These are phyloP conservation scores for Corchorus olitorius DNA, from an alignment of 345 rosid genomes.

Conservation along the genomic window DNA sequence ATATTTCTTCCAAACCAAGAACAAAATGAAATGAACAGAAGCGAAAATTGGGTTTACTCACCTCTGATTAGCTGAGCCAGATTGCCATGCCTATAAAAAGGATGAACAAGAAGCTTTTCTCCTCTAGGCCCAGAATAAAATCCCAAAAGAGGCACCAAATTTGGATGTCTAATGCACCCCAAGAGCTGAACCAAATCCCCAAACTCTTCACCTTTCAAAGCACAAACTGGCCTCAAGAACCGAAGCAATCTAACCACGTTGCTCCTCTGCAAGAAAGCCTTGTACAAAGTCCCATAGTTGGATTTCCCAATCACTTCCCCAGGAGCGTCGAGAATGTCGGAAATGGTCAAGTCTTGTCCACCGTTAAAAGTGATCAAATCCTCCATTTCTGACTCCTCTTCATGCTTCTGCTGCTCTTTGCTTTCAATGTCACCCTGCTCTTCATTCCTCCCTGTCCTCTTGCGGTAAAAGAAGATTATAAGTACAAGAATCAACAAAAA, in stretches of 20 bases:
- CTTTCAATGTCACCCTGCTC: conserved; percentile 41
- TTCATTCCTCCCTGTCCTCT: conserved; percentile 18
- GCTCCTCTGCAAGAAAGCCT: conserved; percentile 66
- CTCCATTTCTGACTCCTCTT: conserved; percentile 41
- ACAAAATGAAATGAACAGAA: not conserved
- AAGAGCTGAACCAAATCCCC: conserved; percentile 49
- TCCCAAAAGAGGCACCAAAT: conserved; percentile 86
- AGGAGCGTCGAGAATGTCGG: conserved; percentile 89
- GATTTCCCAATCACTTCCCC: conserved; percentile 97
- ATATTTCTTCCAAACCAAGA: conserved; percentile 15
- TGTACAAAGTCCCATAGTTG: conserved; percentile 81
- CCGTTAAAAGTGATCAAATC: conserved; percentile 66
- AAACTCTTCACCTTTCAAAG: conserved; percentile 51
- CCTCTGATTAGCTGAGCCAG: conserved; percentile 75
- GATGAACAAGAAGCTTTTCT: conserved; percentile 92
- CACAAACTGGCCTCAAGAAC: conserved; percentile 79
- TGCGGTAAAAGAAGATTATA: conserved; percentile 40
- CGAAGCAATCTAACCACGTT: conserved; percentile 62
- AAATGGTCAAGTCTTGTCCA: conserved; percentile 68
- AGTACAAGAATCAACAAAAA: conserved; percentile 40
- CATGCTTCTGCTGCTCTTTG: conserved; percentile 27
- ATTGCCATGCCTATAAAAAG: conserved; percentile 64
- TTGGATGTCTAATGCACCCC: conserved; percentile 68
- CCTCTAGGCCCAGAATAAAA: conserved; percentile 86
- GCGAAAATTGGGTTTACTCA: conserved; percentile 20